Base-by-base conservation (phyloP, 2,329 filamentous ascomycete genomes). In the Sarocladiaceae sp. region DNA sequence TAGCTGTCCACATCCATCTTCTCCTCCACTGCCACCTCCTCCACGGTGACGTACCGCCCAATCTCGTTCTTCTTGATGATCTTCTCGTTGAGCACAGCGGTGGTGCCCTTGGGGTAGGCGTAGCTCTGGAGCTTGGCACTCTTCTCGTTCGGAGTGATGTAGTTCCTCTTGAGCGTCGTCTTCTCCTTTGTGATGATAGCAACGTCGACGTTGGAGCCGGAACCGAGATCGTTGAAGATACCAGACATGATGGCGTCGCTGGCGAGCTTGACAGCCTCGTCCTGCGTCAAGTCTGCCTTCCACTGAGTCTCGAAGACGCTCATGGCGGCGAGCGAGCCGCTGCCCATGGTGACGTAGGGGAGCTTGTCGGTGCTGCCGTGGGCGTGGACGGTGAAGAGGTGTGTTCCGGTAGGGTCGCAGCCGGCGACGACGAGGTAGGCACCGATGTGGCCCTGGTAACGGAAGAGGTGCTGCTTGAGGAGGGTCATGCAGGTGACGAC, bases 401-500 rank as follows among this genome's bases (percentile, higher is more conserved):
- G 89, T 35, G 85, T 82, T 58, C 93, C 93, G 1, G 93, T 98
- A 26, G 94, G 91, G 64, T 98, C 93, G 60, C 94, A 90, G 53
- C 93, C 93, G 29, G 93, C 93, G 47, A 98, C 88, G 54, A 98
- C 93, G 47, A 98, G 83, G 69, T 98, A 98, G 52, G 93, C 93
- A 56, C 94, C 93, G 56, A 98, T 95, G 72, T 98, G 80, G 55
- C 93, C 93, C 67, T 98, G 93, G 76, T 98, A 88, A 58, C 87
- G 83, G 85, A 98, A 98, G 51, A 98, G 86, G 67, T 98, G 93
- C 72, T 98, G 93, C 77, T 98, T 98, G 53, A 98, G 83, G 75
- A 98, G 84, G 43, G 93, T 98, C 93, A 98, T 98, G 76, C 90
- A 95, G 51, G 93, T 98, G 55, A 96, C 90, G 56, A 98, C 94